phyloP scores from a whole-genome alignment of 176 grass and related monocot genomes.

The Panicum miliaceum region DNA sequence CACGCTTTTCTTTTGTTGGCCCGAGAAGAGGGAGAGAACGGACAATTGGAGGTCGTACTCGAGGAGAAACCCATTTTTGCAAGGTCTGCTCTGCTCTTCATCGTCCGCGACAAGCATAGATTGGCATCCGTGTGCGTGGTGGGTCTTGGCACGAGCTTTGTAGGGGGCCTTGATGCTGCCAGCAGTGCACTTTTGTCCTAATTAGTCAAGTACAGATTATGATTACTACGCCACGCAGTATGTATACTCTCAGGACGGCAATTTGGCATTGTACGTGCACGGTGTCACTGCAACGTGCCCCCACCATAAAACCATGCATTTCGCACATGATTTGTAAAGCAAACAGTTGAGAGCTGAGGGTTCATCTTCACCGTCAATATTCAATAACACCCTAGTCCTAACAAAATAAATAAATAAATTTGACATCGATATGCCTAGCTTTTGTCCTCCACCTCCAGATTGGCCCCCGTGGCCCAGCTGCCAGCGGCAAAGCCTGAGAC shows the following conservation, averaged over 20 bases:
- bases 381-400: neutral
- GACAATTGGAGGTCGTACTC: neutral
- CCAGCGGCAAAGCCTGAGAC: conserved; percentile 4
- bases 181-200: neutral
- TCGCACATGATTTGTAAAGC: neutral
- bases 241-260: neutral
- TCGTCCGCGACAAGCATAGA: neutral
- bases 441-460: neutral
- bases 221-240: neutral
- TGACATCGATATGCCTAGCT: neutral
- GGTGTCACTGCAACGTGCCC: neutral
- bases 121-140: neutral
- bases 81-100: neutral
- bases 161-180: neutral
- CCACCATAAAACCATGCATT: neutral
- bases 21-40: neutral
- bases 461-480: neutral
- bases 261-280: neutral
- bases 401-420: neutral
- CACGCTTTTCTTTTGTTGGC: neutral
- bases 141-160: neutral
- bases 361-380: neutral
- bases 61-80: neutral
- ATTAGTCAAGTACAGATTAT: neutral
- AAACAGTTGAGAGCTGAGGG: neutral